Conservation (phyloP, 139 green algal species). For the Closterium sp. region DNA sequence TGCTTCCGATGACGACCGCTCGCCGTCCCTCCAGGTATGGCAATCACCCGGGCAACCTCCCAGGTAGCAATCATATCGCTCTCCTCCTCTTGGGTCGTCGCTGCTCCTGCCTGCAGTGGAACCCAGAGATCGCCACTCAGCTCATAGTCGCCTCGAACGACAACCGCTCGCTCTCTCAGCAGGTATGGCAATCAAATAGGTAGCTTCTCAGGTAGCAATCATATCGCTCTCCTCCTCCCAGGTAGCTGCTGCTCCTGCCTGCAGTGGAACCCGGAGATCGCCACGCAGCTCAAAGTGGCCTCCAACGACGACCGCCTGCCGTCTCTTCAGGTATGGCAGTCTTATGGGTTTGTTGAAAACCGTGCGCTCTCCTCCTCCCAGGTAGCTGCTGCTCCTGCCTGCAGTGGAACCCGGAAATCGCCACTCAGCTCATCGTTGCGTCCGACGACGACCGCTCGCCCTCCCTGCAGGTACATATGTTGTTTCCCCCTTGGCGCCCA, state of each 20-base stretch:
- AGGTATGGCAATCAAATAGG: too few species aligned
- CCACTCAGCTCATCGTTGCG: slow-evolving; percentile 91
- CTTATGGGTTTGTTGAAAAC: too few species aligned
- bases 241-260: slow-evolving; percentile 72
- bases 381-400: too few species aligned
- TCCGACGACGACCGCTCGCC: slow-evolving; percentile 89
- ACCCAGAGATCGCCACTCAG: slow-evolving; percentile 87
- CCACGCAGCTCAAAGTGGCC: slow-evolving; percentile 91
- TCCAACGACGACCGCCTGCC: slow-evolving; percentile 88
- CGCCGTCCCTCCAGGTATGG: slow-evolving; percentile 75
- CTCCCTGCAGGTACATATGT: slow-evolving; percentile 66
- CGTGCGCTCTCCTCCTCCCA: too few species aligned
- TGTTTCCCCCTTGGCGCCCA: too few species aligned
- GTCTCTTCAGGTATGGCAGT: slow-evolving; percentile 66
- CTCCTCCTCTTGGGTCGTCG: neutral
- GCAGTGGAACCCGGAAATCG: slow-evolving; percentile 89
- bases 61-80: too few species aligned
- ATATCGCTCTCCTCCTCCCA: too few species aligned
- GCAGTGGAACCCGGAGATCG: slow-evolving; percentile 89
- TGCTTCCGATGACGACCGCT: slow-evolving; percentile 89
- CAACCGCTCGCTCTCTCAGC: slow-evolving; percentile 79
- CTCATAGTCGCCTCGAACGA: slow-evolving; percentile 93
- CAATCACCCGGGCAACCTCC: too few species aligned
- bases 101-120: slow-evolving; percentile 84
- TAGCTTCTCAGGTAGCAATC: too few species aligned